Conservation (phyloP, 768 basidiomycete species). For the Lentinus tigrinus region DNA sequence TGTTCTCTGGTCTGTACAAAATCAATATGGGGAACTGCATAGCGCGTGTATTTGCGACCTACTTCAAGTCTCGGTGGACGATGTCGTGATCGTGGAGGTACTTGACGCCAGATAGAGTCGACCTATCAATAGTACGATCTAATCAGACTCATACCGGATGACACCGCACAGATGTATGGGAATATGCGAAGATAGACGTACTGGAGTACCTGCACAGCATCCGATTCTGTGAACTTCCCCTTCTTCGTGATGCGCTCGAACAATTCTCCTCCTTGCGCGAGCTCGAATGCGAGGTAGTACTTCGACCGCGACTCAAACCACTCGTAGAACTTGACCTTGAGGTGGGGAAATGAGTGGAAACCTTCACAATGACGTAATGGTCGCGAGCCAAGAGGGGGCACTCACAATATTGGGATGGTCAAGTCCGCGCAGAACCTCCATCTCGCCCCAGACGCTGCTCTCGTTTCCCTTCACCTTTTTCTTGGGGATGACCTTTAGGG, state of each 20-base stretch:
- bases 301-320: constrained; percentile 94
- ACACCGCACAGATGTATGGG: not conserved
- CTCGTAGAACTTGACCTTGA: constrained; percentile 93
- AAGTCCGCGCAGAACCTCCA: constrained; percentile 87
- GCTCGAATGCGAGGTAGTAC: constrained; percentile 94
- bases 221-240: constrained; percentile 92
- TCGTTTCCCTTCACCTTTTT: constrained; percentile 95
- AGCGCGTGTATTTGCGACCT: constrained; percentile 16
- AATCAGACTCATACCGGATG: not conserved
- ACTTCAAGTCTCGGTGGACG: constrained; percentile 97
- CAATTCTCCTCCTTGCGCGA: constrained; percentile 91
- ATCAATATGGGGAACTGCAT: not conserved
- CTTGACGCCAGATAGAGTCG: constrained; percentile 78
- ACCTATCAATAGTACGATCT: constrained; percentile 41
- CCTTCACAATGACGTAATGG: not conserved
- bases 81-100: constrained; percentile 93
- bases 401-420: constrained; percentile 90
- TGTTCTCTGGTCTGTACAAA: constrained; percentile 84
- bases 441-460: constrained; percentile 85
- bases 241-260: constrained; percentile 83
- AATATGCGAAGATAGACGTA: constrained; percentile 34
- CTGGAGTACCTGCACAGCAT: constrained; percentile 78
- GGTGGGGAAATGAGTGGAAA: not conserved
- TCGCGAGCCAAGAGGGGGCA: constrained; percentile 13
- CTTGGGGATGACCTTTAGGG: constrained; percentile 90